phyloP scores from a whole-genome alignment of 2,329 filamentous ascomycete genomes.

The Fusarium begoniae region DNA sequence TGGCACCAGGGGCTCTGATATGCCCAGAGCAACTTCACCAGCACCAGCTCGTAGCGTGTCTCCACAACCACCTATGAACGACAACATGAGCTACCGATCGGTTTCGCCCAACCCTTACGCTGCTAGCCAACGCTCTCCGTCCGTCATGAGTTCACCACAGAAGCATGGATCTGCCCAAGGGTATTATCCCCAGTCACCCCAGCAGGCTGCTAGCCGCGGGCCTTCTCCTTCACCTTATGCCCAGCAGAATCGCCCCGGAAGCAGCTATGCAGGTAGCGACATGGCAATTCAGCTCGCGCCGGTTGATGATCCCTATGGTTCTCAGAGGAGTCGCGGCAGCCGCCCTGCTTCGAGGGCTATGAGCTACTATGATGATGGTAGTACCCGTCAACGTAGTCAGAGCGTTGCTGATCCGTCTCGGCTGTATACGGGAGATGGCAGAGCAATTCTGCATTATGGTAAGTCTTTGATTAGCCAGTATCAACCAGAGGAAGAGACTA shows the following conservation, averaged over 20 bases:
- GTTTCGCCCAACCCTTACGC: slow-evolving; percentile 73
- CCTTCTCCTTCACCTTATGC: slow-evolving; percentile 60
- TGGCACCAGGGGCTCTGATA: slow-evolving; percentile 66
- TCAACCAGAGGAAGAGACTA: slow-evolving; percentile 20
- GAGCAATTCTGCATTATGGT: slow-evolving; percentile 93
- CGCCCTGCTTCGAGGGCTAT: slow-evolving; percentile 62
- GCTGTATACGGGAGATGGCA: slow-evolving; percentile 85
- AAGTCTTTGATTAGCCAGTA: slow-evolving; percentile 55
- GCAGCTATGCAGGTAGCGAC: slow-evolving; percentile 60
- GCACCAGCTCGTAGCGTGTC: slow-evolving; percentile 71
- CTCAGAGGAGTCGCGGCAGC: slow-evolving; percentile 60
- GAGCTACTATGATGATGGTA: slow-evolving; percentile 64
- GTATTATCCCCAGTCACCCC: slow-evolving; percentile 63
- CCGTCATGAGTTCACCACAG: slow-evolving; percentile 52
- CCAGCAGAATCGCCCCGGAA: slow-evolving; percentile 60
- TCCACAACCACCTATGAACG: slow-evolving; percentile 66
- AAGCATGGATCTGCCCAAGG: slow-evolving; percentile 60
- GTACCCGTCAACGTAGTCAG: slow-evolving; percentile 73
- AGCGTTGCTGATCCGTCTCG: slow-evolving; percentile 85
- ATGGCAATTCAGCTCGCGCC: slow-evolving; percentile 77
- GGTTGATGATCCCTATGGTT: slow-evolving; percentile 67
- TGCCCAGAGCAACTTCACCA: slow-evolving; percentile 72
- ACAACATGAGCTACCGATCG: slow-evolving; percentile 55
- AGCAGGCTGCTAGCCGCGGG: slow-evolving; percentile 55
- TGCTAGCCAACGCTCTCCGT: slow-evolving; percentile 48